Evolutionary conservation across 495 filamentous ascomycete species (phyloP).

Genomic region (Penicillium bialowiezense): DNA sequence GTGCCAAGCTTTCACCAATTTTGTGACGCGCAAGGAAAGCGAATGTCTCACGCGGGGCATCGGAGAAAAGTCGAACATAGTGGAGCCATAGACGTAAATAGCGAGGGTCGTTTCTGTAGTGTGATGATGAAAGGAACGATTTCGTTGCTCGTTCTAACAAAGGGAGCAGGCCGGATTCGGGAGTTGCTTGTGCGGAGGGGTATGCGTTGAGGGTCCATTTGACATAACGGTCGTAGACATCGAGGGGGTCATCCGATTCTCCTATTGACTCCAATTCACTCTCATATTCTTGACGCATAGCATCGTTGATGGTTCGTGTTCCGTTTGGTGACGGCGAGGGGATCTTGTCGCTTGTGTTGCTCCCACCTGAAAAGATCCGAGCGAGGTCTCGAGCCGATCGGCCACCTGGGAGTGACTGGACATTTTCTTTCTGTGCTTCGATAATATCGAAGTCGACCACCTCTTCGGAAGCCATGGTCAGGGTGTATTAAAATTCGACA

Average conservation of each 20-base stretch:
- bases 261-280: constrained; percentile 70
- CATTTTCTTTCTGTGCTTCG: constrained; percentile 95
- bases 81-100: constrained; percentile 93
- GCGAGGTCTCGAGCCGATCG: constrained; percentile 87
- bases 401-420: constrained; percentile 86
- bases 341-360: constrained; percentile 41
- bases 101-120: constrained; percentile 93
- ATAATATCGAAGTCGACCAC: constrained; percentile 92
- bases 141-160: constrained; percentile 91
- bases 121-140: constrained; percentile 72
- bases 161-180: constrained; percentile 82
- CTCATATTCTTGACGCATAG: constrained; percentile 80
- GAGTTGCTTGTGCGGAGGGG: constrained; percentile 88
- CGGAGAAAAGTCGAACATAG: constrained; percentile 89
- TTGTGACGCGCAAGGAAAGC: constrained; percentile 85
- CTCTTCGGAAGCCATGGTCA: constrained; percentile 51
- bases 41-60: constrained; percentile 87
- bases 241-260: constrained; percentile 92
- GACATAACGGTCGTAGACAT: constrained; percentile 94
- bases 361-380: constrained; percentile 68
- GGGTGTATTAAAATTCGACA: too few species aligned
- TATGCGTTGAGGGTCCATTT: constrained; percentile 96
- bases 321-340: constrained; percentile 60
- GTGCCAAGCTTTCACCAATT: constrained; percentile 80
- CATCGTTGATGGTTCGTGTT: constrained; percentile 73